phyloP scores from a whole-genome alignment of 768 basidiomycete genomes.

The Hortiboletus campestris region DNA sequence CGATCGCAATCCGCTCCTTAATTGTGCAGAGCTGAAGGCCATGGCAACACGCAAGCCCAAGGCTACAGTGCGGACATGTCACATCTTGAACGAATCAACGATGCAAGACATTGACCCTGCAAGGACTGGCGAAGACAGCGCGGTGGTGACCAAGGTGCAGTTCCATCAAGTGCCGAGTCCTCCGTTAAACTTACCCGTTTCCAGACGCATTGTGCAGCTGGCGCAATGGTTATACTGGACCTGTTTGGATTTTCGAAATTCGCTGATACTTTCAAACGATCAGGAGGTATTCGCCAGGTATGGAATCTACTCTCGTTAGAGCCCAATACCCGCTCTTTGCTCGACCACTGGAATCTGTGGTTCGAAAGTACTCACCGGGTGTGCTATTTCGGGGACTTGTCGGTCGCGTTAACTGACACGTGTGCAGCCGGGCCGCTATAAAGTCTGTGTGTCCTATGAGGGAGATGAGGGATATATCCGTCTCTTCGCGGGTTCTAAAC shows the following conservation, averaged over 20 bases:
- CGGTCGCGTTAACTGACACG: not conserved
- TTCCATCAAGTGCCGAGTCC: no score
- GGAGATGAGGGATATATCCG: no score
- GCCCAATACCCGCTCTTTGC: fast-evolving
- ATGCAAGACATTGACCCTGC: not conserved
- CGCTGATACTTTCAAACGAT: not conserved
- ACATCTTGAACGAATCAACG: not conserved
- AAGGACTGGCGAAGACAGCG: not conserved
- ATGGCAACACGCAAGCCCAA: not conserved
- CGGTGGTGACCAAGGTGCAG: not conserved
- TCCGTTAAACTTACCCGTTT: not conserved
- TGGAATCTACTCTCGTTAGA: not conserved
- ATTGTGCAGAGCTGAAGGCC: not conserved
- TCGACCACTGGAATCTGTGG: not conserved
- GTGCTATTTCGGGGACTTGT: not conserved
- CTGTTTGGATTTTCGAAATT: not conserved
- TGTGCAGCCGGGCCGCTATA: no score
- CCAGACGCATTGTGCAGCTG: not conserved
- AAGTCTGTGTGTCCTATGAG: no score
- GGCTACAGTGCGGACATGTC: not conserved
- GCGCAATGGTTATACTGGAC: not conserved
- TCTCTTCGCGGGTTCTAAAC: no score
- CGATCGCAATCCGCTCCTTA: not conserved
- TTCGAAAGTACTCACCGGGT: not conserved
- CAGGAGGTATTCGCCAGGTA: not conserved